These are phyloP conservation scores for Hemileccinum impolitum DNA, from an alignment of 768 basidiomycete species.

Conservation along the genomic window DNA sequence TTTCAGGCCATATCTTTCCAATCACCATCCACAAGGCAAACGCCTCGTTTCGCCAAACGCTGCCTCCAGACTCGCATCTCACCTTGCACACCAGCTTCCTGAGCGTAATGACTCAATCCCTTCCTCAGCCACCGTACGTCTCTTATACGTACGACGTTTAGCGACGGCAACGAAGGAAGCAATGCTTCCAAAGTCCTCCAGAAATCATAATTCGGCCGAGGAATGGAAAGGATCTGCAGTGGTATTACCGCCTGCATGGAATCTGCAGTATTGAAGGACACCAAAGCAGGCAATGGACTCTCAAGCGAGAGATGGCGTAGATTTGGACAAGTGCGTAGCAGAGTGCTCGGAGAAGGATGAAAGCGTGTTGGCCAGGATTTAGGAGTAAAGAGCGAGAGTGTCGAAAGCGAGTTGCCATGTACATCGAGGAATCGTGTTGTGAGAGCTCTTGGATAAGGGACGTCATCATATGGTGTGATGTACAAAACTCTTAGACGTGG, in stretches of 20 bases:
- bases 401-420: constrained; percentile 57
- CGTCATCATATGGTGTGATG: constrained; percentile 71
- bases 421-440: constrained; percentile 53
- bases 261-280: constrained; percentile 24
- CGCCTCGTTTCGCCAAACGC: constrained; percentile 52
- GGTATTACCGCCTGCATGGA: constrained; percentile 32
- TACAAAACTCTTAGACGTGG: constrained; percentile 62
- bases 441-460: constrained; percentile 56
- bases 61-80: constrained; percentile 75
- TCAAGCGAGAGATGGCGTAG: constrained; percentile 74
- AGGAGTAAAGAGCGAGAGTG: constrained; percentile 64
- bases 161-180: constrained; percentile 53
- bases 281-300: constrained; percentile 56
- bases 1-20: constrained; percentile 50
- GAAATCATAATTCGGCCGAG: constrained; percentile 63
- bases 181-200: constrained; percentile 53
- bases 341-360: constrained; percentile 48
- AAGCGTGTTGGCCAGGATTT: constrained; percentile 64
- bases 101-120: constrained; percentile 63
- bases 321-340: constrained; percentile 50
- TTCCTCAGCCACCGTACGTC: constrained; percentile 72
- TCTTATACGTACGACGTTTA: constrained; percentile 56
- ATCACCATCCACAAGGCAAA: constrained; percentile 67
- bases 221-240: constrained; percentile 68
- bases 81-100: constrained; percentile 74